Evolutionary conservation across 1,284 basidiomycete species (phyloP).

Genomic region (Fomitopsis schrenkii): DNA sequence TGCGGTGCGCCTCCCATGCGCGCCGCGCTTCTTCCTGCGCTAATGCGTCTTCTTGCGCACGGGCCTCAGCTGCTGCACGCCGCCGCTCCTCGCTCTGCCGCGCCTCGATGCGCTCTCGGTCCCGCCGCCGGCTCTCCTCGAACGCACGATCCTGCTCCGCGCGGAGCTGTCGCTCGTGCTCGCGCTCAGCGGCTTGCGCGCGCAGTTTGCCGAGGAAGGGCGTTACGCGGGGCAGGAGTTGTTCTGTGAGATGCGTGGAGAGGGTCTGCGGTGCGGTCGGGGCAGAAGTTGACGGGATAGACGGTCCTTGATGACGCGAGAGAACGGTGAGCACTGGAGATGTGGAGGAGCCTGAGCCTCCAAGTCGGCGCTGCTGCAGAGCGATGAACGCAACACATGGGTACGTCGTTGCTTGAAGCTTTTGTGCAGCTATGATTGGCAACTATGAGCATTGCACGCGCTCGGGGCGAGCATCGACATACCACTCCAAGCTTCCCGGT

Average conservation of each 20-base stretch:
- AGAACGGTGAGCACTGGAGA: constrained; percentile 70
- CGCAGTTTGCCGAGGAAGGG: constrained; percentile 70
- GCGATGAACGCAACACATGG: constrained; percentile 91
- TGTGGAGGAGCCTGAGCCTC: constrained; percentile 37
- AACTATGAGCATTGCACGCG: constrained; percentile 6
- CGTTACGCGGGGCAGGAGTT: constrained; percentile 74
- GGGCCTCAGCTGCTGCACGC: constrained; percentile 27
- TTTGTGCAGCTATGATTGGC: constrained; percentile 62
- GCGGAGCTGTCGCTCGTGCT: constrained; percentile 56
- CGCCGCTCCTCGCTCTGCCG: constrained; percentile 43
- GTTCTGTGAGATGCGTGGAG: constrained; percentile 58
- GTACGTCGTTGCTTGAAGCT: constrained; percentile 85
- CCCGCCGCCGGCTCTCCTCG: constrained; percentile 58
- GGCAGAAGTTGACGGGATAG: constrained; percentile 37
- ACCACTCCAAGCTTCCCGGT: constrained; percentile 84
- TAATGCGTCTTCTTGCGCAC: constrained; percentile 26
- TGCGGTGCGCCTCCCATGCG: constrained; percentile 29
- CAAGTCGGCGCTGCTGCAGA: constrained; percentile 66
- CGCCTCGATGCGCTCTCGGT: constrained; percentile 63
- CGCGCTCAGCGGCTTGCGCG: constrained; percentile 51
- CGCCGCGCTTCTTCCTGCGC: constrained; percentile 28
- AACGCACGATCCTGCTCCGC: constrained; percentile 85
- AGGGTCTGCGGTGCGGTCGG: constrained; percentile 65
- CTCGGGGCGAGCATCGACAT: constrained; percentile 17
- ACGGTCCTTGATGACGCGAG: constrained; percentile 77